Conservation (phyloP, 2,329 filamentous ascomycete genomes). For the Pezicula rhizophila region DNA sequence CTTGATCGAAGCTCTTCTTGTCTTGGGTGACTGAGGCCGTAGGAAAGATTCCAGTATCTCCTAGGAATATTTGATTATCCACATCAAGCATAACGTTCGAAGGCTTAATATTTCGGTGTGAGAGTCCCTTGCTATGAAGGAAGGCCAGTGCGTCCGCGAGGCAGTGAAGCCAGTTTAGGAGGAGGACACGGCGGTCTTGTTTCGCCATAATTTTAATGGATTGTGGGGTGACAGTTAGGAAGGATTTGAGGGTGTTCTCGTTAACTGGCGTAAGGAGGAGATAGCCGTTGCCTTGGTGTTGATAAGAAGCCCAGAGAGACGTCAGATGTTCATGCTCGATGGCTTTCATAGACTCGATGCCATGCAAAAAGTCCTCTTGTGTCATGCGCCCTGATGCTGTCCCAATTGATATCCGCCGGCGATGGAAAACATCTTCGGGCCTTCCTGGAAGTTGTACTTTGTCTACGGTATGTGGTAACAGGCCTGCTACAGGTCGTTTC, state of each 20-base stretch:
- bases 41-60: slow-evolving; percentile 51
- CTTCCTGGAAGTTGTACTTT: slow-evolving; percentile 57
- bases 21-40: slow-evolving; percentile 33
- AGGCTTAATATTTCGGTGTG: slow-evolving; percentile 64
- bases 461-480: slow-evolving; percentile 41
- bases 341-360: slow-evolving; percentile 51
- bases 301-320: slow-evolving; percentile 68
- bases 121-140: slow-evolving; percentile 57
- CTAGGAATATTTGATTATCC: slow-evolving; percentile 60
- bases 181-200: slow-evolving; percentile 48
- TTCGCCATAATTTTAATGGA: slow-evolving; percentile 58
- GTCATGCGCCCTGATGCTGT: slow-evolving; percentile 37
- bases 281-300: slow-evolving; percentile 56
- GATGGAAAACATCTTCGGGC: slow-evolving; percentile 50
- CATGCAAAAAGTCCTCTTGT: slow-evolving; percentile 51
- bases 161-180: slow-evolving; percentile 73
- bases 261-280: slow-evolving; percentile 60
- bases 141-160: slow-evolving; percentile 61
- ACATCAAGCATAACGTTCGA: slow-evolving; percentile 63
- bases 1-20: slow-evolving; percentile 56
- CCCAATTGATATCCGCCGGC: slow-evolving; percentile 51
- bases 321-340: slow-evolving; percentile 63
- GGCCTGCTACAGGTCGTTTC: slow-evolving; percentile 37
- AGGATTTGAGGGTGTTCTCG: slow-evolving; percentile 61
- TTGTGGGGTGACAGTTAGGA: slow-evolving; percentile 57